phyloP scores from a whole-genome alignment of 2,329 filamentous ascomycete genomes.

The Alternaria dauci region DNA sequence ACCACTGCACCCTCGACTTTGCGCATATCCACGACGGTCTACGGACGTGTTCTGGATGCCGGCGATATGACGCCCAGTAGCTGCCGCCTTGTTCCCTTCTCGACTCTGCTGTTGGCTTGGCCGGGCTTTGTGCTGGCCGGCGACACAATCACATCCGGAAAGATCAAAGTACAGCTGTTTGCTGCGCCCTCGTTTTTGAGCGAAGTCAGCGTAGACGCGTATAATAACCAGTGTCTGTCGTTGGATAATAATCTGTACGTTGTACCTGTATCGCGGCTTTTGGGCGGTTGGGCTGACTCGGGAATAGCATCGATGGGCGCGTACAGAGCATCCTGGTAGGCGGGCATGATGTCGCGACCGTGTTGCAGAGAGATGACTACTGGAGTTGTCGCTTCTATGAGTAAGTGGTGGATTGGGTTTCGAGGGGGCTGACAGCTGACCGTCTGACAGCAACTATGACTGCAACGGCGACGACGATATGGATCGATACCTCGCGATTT shows the following conservation, averaged over 20 bases:
- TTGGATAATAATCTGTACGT: constrained; percentile 47
- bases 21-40: not conserved
- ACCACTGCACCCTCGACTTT: not conserved
- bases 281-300: not conserved
- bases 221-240: constrained; percentile 39
- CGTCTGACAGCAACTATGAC: constrained; percentile 39
- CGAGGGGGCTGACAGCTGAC: not conserved
- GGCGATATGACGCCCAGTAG: constrained; percentile 19
- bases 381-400: constrained; percentile 49
- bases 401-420: constrained; percentile 27
- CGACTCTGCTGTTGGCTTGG: constrained; percentile 14
- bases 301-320: constrained; percentile 44
- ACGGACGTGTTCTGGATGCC: constrained; percentile 10
- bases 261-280: not conserved
- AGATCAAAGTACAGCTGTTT: constrained; percentile 49
- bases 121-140: constrained; percentile 15
- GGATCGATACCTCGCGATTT: constrained; percentile 31
- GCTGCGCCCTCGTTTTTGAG: constrained; percentile 43
- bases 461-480: constrained; percentile 33
- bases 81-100: constrained; percentile 9
- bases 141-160: constrained; percentile 31
- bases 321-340: constrained; percentile 45
- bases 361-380: constrained; percentile 36
- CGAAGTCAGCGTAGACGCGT: constrained; percentile 44
- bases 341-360: constrained; percentile 37